Conservation (phyloP, 805 yeast species). For the Metschnikowia bowlesiae region DNA sequence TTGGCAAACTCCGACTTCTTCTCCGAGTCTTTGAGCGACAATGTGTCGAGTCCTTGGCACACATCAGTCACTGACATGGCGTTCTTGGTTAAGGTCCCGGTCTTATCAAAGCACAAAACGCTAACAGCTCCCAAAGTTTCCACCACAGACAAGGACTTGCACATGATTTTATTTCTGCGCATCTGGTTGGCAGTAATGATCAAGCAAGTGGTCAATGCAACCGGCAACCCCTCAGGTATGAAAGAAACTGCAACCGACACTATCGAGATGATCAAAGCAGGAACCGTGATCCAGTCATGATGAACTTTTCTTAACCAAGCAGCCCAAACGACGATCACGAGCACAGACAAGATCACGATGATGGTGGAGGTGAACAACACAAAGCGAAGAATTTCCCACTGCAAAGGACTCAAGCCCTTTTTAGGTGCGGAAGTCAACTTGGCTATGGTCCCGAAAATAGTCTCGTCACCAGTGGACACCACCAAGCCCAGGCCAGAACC, state of each 20-base stretch:
- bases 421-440: conserved; percentile 37
- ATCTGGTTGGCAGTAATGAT: conserved; percentile 45
- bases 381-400: conserved; percentile 37
- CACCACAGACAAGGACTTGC: conserved; percentile 43
- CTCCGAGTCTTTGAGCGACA: conserved; percentile 11
- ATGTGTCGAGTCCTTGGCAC: conserved; percentile 14
- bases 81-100: conserved; percentile 49
- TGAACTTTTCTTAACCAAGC: conserved; percentile 37
- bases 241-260: conserved; percentile 47
- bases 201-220: conserved; percentile 48
- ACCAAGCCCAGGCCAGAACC: conserved; percentile 44
- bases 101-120: conserved; percentile 41
- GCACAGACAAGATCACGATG: conserved; percentile 22
- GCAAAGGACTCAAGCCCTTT: conserved; percentile 39
- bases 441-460: conserved; percentile 46
- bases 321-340: conserved; percentile 39
- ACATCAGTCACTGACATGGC: conserved; percentile 39
- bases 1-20: conserved; percentile 13
- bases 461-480: conserved; percentile 40
- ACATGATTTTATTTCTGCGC: conserved; percentile 41
- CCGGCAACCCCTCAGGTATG: conserved; percentile 50
- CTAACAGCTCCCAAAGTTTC: conserved; percentile 57
- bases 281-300: conserved; percentile 39
- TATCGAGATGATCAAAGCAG: conserved; percentile 38
- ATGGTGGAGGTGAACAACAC: conserved; percentile 23